Evolutionary conservation across 2,329 filamentous ascomycete species (phyloP), one percentile per base, ranked within the genome.

Genomic region (Exserohilum turcica): DNA sequence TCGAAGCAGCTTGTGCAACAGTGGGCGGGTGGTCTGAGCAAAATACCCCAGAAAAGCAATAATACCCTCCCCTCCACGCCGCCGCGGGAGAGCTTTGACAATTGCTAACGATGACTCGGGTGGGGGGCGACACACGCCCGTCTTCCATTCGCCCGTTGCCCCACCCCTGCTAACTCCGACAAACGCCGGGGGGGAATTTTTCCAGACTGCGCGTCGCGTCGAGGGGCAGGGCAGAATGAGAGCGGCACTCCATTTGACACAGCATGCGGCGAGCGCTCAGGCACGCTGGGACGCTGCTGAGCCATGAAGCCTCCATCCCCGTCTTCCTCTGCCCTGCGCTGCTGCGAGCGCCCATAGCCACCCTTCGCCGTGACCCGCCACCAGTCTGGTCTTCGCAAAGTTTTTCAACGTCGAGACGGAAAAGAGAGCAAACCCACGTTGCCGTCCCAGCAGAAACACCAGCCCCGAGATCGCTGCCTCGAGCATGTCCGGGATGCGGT

Each of bases 401-500:
- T 7, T 72, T 73, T 48, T 71, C 70, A 12, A 67, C 64, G 18
- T 57, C 60, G 31, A 54, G 60, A 43, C 46, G 57, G 35, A 46
- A 39, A 43, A 60, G 45, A 32, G 64, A 70, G 40, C 60, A 67
- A 12, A 36, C 56, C 45, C 37, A 50, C 6, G 48, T 52, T 21
- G 27, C 55, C 2, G 19, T 46, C 28, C 36, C 54, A 19, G 12
- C 24, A 19, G 46, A 33, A 35, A 24, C 52, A 32, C 40, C 54
- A 18, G 21, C 45, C 37, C 48, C 42, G n/a, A 57, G 48, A 21
- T 42, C 63, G 6, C 65, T 86, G 10, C 83, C 83, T 0, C 50
- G 78, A 6, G 78, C 79, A 19, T 87, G 85, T 67, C 85, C 85
- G 27, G 85, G 85, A 61, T 88, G 85, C 60, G 85, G 85, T 48